A percentile compares a stretch with the other conserved stretches of the same genome.
These are phyloP conservation scores for Xylaria curta DNA, from an alignment of 495 filamentous ascomycete genomes.

Conservation along the genomic window DNA sequence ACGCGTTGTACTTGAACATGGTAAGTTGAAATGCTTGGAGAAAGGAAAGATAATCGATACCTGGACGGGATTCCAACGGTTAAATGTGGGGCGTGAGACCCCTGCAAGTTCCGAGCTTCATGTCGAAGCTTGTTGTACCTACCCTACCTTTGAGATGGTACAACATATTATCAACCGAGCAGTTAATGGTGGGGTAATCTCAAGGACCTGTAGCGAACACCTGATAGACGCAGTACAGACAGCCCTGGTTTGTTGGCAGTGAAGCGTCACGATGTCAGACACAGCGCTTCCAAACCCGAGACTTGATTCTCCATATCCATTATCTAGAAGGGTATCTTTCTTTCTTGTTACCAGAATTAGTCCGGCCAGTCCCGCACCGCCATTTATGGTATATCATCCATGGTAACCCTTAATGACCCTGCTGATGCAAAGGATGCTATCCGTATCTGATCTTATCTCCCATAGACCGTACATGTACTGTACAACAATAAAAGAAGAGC, in stretches of 20 bases:
- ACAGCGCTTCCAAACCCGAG: background rate
- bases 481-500: background rate
- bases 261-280: background rate
- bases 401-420: background rate
- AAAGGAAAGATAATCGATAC: background rate
- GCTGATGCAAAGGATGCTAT: background rate
- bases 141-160: background rate
- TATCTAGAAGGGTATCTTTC: background rate
- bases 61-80: slow-evolving; percentile 17
- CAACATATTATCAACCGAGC: background rate
- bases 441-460: background rate
- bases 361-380: background rate
- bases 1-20: slow-evolving; percentile 1
- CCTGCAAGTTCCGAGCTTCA: slow-evolving; percentile 1
- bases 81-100: slow-evolving; percentile 15
- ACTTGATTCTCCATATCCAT: background rate
- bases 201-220: background rate
- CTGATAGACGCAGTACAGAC: background rate
- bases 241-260: background rate
- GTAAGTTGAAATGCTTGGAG: slow-evolving; percentile 9
- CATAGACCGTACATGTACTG: background rate
- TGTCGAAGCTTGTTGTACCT: background rate
- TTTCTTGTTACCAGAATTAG: slow-evolving; percentile 5
- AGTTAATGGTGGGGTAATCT: background rate
- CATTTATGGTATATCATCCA: background rate